Evolutionary conservation across 371 early-diverging fungal genomes (phyloP), one percentile per base, ranked within the genome.

Genomic region (Fennellomyces sp.): DNA sequence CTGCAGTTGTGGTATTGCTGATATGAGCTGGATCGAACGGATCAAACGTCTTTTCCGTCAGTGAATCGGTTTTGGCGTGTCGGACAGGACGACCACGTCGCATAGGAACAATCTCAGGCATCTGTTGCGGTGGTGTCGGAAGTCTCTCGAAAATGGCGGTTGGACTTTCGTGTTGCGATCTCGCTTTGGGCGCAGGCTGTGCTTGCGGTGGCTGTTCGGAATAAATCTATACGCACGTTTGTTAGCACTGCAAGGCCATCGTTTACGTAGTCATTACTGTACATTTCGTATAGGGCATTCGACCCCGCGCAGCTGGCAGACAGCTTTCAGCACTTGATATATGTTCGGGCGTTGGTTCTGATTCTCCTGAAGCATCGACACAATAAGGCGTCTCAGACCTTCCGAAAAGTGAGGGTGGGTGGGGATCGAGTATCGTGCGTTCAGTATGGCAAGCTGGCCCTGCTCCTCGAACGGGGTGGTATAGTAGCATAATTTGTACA

Each of bases 381-480:
- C 81, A 61, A 96, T 89, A 35, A 95, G 69, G 13, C 75, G 61
- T 19, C 72, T 73, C 45, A 94, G 57, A 10, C 83, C 75, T 11
- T 73, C 72, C 0, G 94, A 91, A 57, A 91, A 95, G 12, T 60
- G 41, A 3, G 96, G 95, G 5, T 79, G 68, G 4, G 63, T 66
- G 0, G 96, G 97, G 33, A 94, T 84, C 5, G 79, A 75, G 63
- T 91, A 95, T n/a, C 90, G 85, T n/a, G 85, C 91, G 65, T 94
- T 94, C 54, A 95, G 60, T 28, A 95, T 95, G 7, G 95, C 95
- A 30, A 95, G 69, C 26, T 87, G 88, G 2, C 94, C 94, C 56
- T 84, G 84, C 13, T 94, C 92, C 68, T 97, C 97, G 65, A 97
- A 97, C 1, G 97, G 97, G 5, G 97, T 96, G n/a, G 89, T 90